Evolutionary conservation across 75 land plant species (phyloP).

Genomic region (Picea glauca): DNA sequence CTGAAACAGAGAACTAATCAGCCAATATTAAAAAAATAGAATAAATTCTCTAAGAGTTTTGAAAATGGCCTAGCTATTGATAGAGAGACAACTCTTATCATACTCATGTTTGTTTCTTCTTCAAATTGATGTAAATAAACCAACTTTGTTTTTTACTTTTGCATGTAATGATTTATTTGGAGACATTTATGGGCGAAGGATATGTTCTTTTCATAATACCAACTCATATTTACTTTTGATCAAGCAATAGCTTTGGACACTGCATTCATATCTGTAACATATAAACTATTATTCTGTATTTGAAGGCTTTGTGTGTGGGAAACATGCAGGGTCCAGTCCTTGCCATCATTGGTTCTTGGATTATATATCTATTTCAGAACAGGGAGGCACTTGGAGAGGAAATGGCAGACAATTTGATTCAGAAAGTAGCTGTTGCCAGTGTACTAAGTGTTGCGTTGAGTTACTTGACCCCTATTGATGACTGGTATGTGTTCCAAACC

Average conservation of each 20-base stretch:
- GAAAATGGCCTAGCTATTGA: no score
- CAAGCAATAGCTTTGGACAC: background rate
- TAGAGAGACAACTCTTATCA: no score
- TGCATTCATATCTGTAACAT: background rate
- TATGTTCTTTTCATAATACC: background rate
- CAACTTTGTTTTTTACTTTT: background rate
- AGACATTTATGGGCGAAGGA: background rate
- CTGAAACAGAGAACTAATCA: no score
- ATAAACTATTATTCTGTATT: background rate
- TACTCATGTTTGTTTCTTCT: no score
- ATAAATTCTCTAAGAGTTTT: no score
- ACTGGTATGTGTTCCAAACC: conserved; percentile 40
- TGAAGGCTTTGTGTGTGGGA: background rate
- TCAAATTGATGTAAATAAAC: no score
- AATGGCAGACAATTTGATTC: conserved; percentile 51
- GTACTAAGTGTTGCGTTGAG: conserved; percentile 44
- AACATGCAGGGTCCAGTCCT: conserved; percentile 71
- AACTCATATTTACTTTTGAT: background rate
- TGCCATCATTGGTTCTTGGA: conserved; percentile 80
- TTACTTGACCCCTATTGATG: conserved; percentile 51
- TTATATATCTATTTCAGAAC: conserved; percentile 58
- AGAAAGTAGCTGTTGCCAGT: conserved; percentile 49
- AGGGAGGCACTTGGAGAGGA: conserved; percentile 47
- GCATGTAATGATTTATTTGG: background rate
- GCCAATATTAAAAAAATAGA: no score